Conservation (phyloP, 176 grass and related monocot genomes). For the Eleusine coracana region DNA sequence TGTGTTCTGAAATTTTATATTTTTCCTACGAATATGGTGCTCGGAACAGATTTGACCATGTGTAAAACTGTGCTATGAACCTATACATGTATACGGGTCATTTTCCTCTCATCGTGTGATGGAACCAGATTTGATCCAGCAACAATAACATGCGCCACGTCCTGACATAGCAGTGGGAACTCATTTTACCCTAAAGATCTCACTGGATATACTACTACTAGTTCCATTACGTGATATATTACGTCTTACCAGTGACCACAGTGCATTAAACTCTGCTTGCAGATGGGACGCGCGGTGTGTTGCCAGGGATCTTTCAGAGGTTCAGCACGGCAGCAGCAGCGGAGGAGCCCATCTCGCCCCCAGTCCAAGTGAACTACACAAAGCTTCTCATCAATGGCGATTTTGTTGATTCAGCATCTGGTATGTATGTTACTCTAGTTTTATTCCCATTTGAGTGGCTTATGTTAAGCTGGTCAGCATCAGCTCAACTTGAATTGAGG, state of each 20-base stretch:
- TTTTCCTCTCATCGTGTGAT: background rate
- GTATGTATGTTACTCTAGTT: constrained; percentile 45
- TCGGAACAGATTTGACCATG: background rate
- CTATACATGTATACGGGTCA: too few relatives aligned
- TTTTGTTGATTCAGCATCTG: constrained; percentile 86
- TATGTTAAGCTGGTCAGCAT: background rate
- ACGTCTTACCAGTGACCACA: background rate
- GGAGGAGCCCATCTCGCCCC: constrained; percentile 77
- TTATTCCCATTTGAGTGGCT: background rate
- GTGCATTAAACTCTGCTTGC: constrained; percentile 26
- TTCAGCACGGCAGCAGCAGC: constrained; percentile 70
- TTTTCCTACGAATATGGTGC: too few relatives aligned
- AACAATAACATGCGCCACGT: background rate
- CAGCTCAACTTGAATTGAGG: background rate
- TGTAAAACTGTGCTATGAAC: background rate
- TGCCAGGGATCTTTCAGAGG: constrained; percentile 62
- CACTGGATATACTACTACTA: background rate
- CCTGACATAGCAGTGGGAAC: background rate
- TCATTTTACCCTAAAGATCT: background rate
- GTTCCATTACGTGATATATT: background rate
- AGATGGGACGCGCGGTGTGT: constrained; percentile 58
- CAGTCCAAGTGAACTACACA: constrained; percentile 72
- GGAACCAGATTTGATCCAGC: constrained; percentile 21
- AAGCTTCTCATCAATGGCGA: constrained; percentile 90
- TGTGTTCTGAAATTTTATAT: background rate